Base-by-base conservation (phyloP, 2,329 filamentous ascomycete genomes). In the Fusarium oxysporum region DNA sequence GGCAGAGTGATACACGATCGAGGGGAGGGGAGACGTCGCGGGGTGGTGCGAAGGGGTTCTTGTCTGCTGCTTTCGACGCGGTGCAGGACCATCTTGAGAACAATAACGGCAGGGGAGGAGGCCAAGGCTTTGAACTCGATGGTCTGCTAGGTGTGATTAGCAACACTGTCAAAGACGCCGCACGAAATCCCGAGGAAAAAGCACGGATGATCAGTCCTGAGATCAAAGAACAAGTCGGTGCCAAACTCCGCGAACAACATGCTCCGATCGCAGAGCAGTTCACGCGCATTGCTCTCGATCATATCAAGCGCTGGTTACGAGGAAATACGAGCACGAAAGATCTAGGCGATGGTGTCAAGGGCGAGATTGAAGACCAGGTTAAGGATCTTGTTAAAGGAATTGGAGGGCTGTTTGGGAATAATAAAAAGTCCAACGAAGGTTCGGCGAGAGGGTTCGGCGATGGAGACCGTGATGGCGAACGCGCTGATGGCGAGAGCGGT, bases 151-250 rank as follows among this genome's bases (percentile, higher is more conserved):
- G 84, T 3, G 78, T 84, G 0, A 67, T 86, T 17, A 85, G 83
- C 74, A 79, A 78, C 66, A 85, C 82, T 2, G 80, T 86, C 62
- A 85, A 85, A 65, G 84, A 85, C 21, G 81, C 81, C 17, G 77
- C 83, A 4, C 80, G 82, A n/a, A 84, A 84, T 66, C 84, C 84
- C 0, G 84, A 86, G 66, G 84, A 85, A 51, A 85, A 83, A 62
- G 84, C 84, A 0, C 83, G 84, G 8, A 62, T 81, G 51, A 85
- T 86, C 61, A 84, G 80, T 44, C 84, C 84, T 7, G 84, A 85
- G 76, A 85, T 86, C 80, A 85, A 85, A 71, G 83, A 85, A 28
- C 79, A 80, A 53, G 82, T 86, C 48, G 82, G 80, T 38, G 75
- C 71, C 10, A 83, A 82, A 75, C 78, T 86, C 23, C 78, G 80